These are phyloP conservation scores for Vanderwaltozyma verrucispora DNA, from an alignment of 805 yeast genomes.

Conservation along the genomic window DNA sequence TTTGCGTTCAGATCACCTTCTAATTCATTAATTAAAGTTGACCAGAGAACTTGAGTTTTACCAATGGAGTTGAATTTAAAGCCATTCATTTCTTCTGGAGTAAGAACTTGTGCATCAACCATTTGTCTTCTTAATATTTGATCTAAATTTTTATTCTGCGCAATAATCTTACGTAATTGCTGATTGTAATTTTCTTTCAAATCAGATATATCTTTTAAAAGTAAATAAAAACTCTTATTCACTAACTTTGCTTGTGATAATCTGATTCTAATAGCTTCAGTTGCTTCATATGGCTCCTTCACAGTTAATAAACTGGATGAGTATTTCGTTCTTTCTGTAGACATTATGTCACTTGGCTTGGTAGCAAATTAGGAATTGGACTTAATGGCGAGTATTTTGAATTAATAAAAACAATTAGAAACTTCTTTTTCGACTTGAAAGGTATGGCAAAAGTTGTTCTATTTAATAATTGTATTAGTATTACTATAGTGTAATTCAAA, in stretches of 20 bases:
- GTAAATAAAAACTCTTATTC: constrained; percentile 51
- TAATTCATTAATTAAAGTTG: constrained; percentile 32
- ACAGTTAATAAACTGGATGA: constrained; percentile 29
- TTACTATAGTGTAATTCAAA: no score
- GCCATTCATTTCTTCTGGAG: constrained; percentile 37
- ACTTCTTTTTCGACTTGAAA: no score
- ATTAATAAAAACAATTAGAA: no score
- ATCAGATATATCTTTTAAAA: constrained; percentile 46
- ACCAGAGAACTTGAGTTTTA: constrained; percentile 36
- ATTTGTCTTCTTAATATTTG: constrained; percentile 26
- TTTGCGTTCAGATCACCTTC: constrained; percentile 40
- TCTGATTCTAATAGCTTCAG: constrained; percentile 49
- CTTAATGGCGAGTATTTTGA: no score
- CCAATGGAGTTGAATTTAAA: constrained; percentile 42
- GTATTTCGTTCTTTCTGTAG: constrained; percentile 29
- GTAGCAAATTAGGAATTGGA: no score
- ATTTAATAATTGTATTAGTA: no score
- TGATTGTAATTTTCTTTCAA: constrained; percentile 39
- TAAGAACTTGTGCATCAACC: constrained; percentile 33
- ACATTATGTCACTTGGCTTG: no score
- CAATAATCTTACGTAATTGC: constrained; percentile 33
- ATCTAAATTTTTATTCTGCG: constrained; percentile 29
- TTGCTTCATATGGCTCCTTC: constrained; percentile 49
- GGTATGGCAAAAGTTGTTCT: no score
- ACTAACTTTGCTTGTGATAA: constrained; percentile 42